phyloP scores from a whole-genome alignment of 2,329 filamentous ascomycete species.

The Penicillium expansum region DNA sequence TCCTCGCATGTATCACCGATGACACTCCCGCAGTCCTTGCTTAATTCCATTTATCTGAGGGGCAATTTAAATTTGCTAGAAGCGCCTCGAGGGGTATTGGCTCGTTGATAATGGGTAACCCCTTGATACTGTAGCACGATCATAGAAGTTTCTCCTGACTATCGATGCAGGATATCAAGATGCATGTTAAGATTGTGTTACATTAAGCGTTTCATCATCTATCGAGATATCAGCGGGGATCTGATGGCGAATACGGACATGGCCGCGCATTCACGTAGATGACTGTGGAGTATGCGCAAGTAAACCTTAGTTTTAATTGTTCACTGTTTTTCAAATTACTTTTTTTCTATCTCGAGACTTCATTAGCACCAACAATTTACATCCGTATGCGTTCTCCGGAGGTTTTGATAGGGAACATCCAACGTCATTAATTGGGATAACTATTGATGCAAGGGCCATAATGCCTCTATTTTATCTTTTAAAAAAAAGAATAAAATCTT shows the following conservation, averaged over 20 bases:
- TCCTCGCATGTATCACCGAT: slow-evolving; percentile 26
- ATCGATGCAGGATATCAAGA: slow-evolving; percentile 18
- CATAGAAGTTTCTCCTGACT: slow-evolving; percentile 21
- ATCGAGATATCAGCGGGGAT: slow-evolving; percentile 8
- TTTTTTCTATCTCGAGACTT: not conserved
- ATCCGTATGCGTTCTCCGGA: not conserved
- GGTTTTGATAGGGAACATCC: not conserved
- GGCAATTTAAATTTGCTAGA: slow-evolving; percentile 5
- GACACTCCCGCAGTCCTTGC: slow-evolving; percentile 30
- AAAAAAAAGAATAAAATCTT: slow-evolving; percentile 12
- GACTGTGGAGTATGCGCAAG: not conserved
- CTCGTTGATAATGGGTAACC: slow-evolving; percentile 6
- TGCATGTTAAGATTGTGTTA: not conserved
- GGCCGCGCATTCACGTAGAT: not conserved
- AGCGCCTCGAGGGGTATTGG: slow-evolving; percentile 19
- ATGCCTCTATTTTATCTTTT: slow-evolving; percentile 8
- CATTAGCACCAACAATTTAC: not conserved
- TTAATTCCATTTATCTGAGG: slow-evolving; percentile 28
- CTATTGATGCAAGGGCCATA: slow-evolving; percentile 41
- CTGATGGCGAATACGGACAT: not conserved
- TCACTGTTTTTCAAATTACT: not conserved
- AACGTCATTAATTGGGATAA: slow-evolving; percentile 27
- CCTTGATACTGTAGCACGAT: slow-evolving; percentile 15
- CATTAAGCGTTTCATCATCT: slow-evolving; percentile 19
- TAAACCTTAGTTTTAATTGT: slow-evolving; percentile 1